Evolutionary conservation across 345 rosid species (phyloP).

Genomic region (Pseudoturritis turrita): DNA sequence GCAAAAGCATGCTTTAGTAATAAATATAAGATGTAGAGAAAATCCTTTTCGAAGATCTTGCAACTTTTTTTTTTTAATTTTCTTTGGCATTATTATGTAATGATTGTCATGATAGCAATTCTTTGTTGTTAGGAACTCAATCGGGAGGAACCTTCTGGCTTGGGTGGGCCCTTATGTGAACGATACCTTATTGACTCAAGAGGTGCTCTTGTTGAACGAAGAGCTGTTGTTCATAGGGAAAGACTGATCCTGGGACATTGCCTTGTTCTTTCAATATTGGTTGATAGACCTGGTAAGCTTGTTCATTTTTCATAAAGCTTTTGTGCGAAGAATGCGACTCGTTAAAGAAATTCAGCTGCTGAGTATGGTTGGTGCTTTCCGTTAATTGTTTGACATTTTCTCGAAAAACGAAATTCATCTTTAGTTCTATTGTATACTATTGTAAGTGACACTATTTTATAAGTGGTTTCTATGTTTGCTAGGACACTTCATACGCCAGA

Average conservation of each 20-base stretch:
- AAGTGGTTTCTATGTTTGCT: constrained; percentile 8
- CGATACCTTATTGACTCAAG: constrained; percentile 75
- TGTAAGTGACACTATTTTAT: background rate
- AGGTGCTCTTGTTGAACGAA: constrained; percentile 86
- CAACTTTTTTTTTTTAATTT: background rate
- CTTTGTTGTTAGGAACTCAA: constrained; percentile 66
- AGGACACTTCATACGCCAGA: background rate
- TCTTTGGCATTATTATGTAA: background rate
- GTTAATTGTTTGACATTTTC: background rate
- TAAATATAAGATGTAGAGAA: background rate
- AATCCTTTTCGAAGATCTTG: background rate
- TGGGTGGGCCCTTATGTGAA: constrained; percentile 87
- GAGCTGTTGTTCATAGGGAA: constrained; percentile 81
- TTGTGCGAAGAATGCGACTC: background rate
- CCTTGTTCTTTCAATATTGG: constrained; percentile 75
- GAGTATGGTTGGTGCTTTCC: constrained; percentile 9
- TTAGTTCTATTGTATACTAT: background rate
- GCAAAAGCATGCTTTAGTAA: background rate
- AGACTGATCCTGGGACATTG: constrained; percentile 85
- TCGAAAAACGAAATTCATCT: background rate
- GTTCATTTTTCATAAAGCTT: background rate
- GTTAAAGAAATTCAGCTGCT: background rate
- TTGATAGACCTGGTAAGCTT: constrained; percentile 79
- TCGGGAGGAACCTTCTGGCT: constrained; percentile 90
- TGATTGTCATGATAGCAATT: background rate